Percentiles rank a stretch among this genome's conserved stretches.
These are phyloP conservation scores for Neofusicoccum sp. DNA, from an alignment of 2,329 filamentous ascomycete genomes.

Conservation along the genomic window DNA sequence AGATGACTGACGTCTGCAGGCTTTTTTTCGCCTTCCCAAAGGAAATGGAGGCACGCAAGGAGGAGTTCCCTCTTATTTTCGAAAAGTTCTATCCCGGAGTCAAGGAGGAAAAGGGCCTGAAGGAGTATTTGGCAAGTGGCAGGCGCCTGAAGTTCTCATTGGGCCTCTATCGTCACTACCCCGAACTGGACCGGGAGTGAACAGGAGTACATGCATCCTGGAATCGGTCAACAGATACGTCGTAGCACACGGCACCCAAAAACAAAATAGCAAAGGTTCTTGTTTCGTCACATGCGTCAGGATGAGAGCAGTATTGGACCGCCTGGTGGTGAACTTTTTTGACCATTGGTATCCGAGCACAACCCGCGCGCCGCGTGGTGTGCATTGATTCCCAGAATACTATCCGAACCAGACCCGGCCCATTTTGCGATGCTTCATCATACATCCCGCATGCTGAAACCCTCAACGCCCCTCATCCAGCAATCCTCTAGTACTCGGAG, in stretches of 20 bases:
- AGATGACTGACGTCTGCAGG: slow-evolving; percentile 48
- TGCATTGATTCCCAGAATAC: slow-evolving; percentile 12
- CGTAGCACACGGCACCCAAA: background rate
- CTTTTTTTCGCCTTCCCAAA: slow-evolving; percentile 68
- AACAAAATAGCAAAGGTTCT: background rate
- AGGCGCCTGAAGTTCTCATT: slow-evolving; percentile 60
- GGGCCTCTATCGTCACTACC: slow-evolving; percentile 71
- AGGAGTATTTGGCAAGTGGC: slow-evolving; percentile 66
- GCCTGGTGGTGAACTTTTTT: slow-evolving; percentile 10
- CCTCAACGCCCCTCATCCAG: slow-evolving; percentile 34
- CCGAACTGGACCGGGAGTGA: slow-evolving; percentile 63
- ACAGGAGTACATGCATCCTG: background rate
- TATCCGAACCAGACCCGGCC: slow-evolving; percentile 19
- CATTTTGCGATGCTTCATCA: slow-evolving; percentile 14
- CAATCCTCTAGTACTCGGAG: slow-evolving; percentile 71
- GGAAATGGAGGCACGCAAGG: slow-evolving; percentile 56
- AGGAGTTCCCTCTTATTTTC: slow-evolving; percentile 62
- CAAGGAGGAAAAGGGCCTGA: slow-evolving; percentile 62
- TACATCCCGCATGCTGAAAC: slow-evolving; percentile 39
- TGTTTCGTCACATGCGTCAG: background rate
- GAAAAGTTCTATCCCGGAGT: slow-evolving; percentile 60
- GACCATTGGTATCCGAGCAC: slow-evolving; percentile 19
- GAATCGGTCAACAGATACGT: background rate
- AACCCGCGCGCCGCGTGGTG: background rate
- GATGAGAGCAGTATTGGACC: slow-evolving; percentile 1